Percentiles rank a stretch among this genome's conserved stretches.
Evolutionary conservation across 345 rosid genomes (phyloP).

Genomic region (Hibiscus tridactylites): DNA sequence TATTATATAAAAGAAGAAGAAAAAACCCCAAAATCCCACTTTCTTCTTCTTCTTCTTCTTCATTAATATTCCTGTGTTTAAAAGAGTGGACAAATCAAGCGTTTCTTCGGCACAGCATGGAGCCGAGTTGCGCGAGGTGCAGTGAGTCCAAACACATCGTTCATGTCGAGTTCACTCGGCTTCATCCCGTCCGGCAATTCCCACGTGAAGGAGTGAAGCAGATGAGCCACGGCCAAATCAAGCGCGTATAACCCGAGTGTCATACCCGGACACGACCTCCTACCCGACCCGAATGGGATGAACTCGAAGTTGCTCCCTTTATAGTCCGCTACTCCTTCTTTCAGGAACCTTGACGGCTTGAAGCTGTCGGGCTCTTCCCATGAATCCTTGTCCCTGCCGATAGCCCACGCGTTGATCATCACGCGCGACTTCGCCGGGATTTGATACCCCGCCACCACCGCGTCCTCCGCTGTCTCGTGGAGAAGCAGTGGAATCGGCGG

Average conservation of each 20-base stretch:
- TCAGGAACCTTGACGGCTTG: conserved; percentile 64
- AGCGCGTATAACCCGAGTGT: conserved; percentile 75
- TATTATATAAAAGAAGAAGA: too few species aligned
- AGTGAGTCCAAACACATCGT: conserved; percentile 75
- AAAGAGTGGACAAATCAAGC: conserved; percentile 40
- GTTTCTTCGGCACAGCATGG: conserved; percentile 52
- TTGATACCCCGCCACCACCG: conserved; percentile 48
- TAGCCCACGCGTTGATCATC: conserved; percentile 74
- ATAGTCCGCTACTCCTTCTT: conserved; percentile 56
- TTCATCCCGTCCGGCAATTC: conserved; percentile 85
- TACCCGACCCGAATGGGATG: conserved; percentile 88
- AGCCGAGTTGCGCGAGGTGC: conserved; percentile 75
- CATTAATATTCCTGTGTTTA: not conserved
- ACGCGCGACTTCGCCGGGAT: conserved; percentile 62
- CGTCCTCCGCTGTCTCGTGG: conserved; percentile 71
- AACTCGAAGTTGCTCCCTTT: conserved; percentile 77
- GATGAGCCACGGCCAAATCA: conserved; percentile 60
- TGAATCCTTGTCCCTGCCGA: conserved; percentile 53
- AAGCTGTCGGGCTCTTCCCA: conserved; percentile 77
- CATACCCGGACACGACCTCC: conserved; percentile 95
- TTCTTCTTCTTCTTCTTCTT: not conserved
- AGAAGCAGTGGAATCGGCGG: conserved; percentile 94
- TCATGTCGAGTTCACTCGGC: conserved; percentile 78
- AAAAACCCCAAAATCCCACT: not conserved
- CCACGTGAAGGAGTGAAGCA: conserved; percentile 76